Conservation (phyloP, 345 rosid genomes). For the Syzygium jambos region DNA sequence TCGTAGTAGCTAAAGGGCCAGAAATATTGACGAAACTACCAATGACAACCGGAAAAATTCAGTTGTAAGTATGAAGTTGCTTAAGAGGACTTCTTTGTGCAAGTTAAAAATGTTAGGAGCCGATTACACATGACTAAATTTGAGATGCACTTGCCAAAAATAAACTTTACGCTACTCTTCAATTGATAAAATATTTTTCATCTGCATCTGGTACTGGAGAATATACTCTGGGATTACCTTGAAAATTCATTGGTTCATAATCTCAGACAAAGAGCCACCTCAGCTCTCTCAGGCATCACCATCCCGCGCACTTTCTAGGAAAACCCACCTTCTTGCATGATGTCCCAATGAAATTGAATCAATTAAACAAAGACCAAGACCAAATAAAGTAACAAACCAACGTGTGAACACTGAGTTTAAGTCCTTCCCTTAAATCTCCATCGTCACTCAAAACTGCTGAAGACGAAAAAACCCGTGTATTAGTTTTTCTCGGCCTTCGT, state of each 20-base stretch:
- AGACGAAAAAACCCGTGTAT: neutral
- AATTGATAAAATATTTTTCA: neutral
- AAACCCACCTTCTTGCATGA: neutral
- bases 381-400: neutral
- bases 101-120: too few relatives aligned
- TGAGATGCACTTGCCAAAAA: neutral
- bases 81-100: too few relatives aligned
- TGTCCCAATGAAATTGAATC: neutral
- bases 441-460: neutral
- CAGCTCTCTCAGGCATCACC: neutral
- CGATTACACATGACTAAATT: too few relatives aligned
- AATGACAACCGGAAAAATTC: too few relatives aligned
- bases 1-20: too few relatives aligned
- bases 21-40: too few relatives aligned
- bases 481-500: conserved; percentile 1
- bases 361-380: neutral
- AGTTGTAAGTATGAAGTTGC: too few relatives aligned
- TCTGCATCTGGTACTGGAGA: neutral
- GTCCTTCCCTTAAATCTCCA: neutral
- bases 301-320: neutral
- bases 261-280: neutral
- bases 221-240: neutral
- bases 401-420: neutral
- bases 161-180: neutral
- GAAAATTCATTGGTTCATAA: neutral